Evolutionary conservation across 2,329 filamentous ascomycete genomes (phyloP).

Genomic region (Colletotrichum tropicicola): DNA sequence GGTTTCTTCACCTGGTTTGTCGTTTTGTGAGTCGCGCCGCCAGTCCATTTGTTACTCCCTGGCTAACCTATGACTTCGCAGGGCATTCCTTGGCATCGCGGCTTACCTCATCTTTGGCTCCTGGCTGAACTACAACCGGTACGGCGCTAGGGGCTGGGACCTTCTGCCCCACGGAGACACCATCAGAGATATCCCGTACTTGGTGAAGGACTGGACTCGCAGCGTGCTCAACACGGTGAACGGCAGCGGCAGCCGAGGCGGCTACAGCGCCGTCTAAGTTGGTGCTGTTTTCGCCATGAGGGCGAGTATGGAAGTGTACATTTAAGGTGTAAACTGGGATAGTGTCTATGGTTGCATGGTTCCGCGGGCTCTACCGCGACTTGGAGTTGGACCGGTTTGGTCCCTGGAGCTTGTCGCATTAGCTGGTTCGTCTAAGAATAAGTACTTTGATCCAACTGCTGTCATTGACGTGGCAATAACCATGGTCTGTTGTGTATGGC

Average conservation of each 20-base stretch:
- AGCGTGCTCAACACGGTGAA: conserved; percentile 85
- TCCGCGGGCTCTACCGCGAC: neutral
- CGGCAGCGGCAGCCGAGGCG: conserved; percentile 83
- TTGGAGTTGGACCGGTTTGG: conserved; percentile 19
- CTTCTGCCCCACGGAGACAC: conserved; percentile 92
- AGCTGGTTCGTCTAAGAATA: conserved; percentile 1
- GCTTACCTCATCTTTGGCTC: conserved; percentile 97
- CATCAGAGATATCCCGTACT: conserved; percentile 90
- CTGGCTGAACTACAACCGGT: conserved; percentile 98
- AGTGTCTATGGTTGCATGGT: conserved; percentile 12
- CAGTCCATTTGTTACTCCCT: neutral
- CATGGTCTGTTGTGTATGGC: neutral
- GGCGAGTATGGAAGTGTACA: conserved; percentile 2
- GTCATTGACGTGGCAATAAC: neutral
- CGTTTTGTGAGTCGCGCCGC: conserved; percentile 75
- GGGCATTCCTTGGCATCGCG: conserved; percentile 84
- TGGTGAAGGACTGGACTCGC: conserved; percentile 87
- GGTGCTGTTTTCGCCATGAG: too few relatives aligned
- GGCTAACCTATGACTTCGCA: conserved; percentile 48
- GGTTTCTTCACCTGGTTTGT: conserved; percentile 98
- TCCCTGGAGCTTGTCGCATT: conserved; percentile 20
- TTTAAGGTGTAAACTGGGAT: conserved; percentile 20
- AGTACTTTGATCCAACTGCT: conserved; percentile 1
- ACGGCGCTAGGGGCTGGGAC: conserved; percentile 95
- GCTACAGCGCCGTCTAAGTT: conserved; percentile 88